A percentile compares a stretch with the other conserved stretches of the same genome.
phyloP scores from a whole-genome alignment of 2,329 filamentous ascomycete genomes.

The Byssoonygena ceratinophila region DNA sequence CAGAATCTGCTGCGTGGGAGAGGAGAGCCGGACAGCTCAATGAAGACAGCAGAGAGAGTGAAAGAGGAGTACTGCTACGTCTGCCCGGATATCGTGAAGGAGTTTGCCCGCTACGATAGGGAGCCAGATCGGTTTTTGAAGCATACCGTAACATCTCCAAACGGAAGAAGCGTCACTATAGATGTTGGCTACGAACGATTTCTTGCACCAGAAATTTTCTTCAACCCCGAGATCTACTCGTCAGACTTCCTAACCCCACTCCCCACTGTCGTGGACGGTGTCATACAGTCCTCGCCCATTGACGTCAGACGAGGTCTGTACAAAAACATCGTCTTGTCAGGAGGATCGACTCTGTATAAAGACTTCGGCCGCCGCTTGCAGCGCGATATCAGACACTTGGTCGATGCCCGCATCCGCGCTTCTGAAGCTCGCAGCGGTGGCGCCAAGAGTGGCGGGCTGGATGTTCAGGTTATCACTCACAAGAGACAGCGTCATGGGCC shows the following conservation, averaged over 20 bases:
- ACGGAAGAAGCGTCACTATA: conserved; percentile 71
- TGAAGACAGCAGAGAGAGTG: conserved; percentile 96
- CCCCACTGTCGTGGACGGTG: conserved; percentile 84
- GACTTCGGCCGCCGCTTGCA: conserved; percentile 94
- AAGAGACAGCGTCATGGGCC: conserved; percentile 95
- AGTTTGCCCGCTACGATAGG: conserved; percentile 86
- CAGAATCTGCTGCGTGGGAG: conserved; percentile 92
- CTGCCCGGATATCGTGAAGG: conserved; percentile 96
- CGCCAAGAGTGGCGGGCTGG: conserved; percentile 83
- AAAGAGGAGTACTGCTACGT: conserved; percentile 99
- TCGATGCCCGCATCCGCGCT: conserved; percentile 83
- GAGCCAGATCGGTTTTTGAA: conserved; percentile 86
- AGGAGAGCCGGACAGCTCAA: conserved; percentile 87
- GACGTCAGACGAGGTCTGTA: conserved; percentile 94
- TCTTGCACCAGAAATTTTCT: conserved; percentile 96
- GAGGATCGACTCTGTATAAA: conserved; percentile 95
- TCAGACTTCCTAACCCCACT: conserved; percentile 96
- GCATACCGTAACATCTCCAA: conserved; percentile 75
- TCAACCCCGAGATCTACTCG: conserved; percentile 99
- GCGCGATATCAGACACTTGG: conserved; percentile 90
- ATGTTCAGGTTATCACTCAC: conserved; percentile 95
- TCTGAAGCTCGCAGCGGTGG: conserved; percentile 87
- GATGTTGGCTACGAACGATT: conserved; percentile 98
- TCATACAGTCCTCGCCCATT: conserved; percentile 95
- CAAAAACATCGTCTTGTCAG: conserved; percentile 98